Evolutionary conservation across 805 yeast species (phyloP), one percentile per base, ranked within the genome.

Genomic region (Candida pini): DNA sequence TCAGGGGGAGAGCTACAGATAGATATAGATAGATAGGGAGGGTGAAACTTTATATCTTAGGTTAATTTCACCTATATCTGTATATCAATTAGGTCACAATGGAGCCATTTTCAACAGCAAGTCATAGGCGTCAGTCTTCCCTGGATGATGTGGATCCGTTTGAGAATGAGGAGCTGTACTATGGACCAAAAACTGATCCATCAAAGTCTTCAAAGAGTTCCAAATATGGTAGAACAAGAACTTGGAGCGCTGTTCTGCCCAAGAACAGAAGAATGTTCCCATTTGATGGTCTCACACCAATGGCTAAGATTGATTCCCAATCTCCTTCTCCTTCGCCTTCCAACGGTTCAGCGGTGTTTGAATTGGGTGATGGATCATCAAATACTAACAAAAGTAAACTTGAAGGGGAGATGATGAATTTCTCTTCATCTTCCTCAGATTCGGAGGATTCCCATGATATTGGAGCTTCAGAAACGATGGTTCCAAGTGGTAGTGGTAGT

Each of bases 111-210:
- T 15, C 24, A 5, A 19, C 35, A 6, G 23, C 18, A 28, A n/a
- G 13, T 14, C 40, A 44, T 24, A 39, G 51, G 27, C 51, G 61
- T 17, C 43, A 40, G 18, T 64, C 72, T 3, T 70, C 78, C 4
- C 38, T 55, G 5, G 77, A 71, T 22, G 73, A 70, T n/a, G 46
- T 68, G 28, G 79, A 81, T 51, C 92, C 92, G 0, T 79, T 66
- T 43, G 79, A 81, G 13, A 58, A 63, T n/a, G 72, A 90, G 0
- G 89, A 81, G 31, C 63, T 69, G 18, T 83, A 83, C 54, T 82
- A 83, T 55, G 84, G 85, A 4, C 77, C 82, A 2, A 54, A 54
- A 21, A 75, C 76, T 3, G 76, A 74, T 49, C 84, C 82, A 2
- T 53, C 71, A 17, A 66, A 60, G 45, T 62, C 68, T 2, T 53